Conservation (phyloP, 331 rosid genomes). For the Rosa hybrid region DNA sequence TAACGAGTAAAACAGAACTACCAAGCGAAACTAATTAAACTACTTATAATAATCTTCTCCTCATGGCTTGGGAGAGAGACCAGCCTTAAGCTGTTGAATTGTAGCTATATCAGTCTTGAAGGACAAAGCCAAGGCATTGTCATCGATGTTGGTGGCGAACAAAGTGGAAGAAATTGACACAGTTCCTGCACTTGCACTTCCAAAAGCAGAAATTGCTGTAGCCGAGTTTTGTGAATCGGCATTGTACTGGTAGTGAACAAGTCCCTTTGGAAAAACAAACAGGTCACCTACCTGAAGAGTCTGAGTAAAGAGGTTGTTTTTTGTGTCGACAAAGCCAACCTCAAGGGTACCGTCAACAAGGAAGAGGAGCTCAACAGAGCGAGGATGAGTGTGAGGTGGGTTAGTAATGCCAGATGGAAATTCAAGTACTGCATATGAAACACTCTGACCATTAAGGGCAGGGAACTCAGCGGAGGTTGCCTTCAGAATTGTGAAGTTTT, state of each 20-base stretch:
- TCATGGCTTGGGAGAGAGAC: conserved; percentile 16
- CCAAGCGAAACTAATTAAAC: not conserved
- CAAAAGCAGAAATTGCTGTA: conserved; percentile 21
- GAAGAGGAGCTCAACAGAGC: conserved; percentile 29
- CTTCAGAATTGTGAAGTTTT: not conserved
- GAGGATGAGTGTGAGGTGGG: conserved; percentile 35
- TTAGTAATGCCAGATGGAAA: conserved; percentile 4
- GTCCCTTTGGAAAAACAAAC: conserved; percentile 24
- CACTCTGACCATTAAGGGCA: conserved; percentile 23
- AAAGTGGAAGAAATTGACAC: conserved; percentile 17
- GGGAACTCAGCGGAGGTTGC: conserved; percentile 13
- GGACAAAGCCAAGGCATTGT: conserved; percentile 21
- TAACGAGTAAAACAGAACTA: not conserved
- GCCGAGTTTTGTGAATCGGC: conserved; percentile 4
- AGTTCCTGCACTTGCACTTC: conserved; percentile 29
- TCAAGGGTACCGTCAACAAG: conserved; percentile 1
- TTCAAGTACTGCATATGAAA: conserved; percentile 13
- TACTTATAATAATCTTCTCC: not conserved
- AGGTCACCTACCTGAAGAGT: conserved; percentile 17
- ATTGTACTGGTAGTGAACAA: conserved; percentile 24
- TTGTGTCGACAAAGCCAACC: conserved; percentile 32
- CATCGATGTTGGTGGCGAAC: conserved; percentile 17
- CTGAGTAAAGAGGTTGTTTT: conserved; percentile 24
- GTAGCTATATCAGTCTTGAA: conserved; percentile 28
- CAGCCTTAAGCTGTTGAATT: conserved; percentile 24